Evolutionary conservation across 805 yeast species (phyloP).

Genomic region (Hanseniaspora mollemarum): DNA sequence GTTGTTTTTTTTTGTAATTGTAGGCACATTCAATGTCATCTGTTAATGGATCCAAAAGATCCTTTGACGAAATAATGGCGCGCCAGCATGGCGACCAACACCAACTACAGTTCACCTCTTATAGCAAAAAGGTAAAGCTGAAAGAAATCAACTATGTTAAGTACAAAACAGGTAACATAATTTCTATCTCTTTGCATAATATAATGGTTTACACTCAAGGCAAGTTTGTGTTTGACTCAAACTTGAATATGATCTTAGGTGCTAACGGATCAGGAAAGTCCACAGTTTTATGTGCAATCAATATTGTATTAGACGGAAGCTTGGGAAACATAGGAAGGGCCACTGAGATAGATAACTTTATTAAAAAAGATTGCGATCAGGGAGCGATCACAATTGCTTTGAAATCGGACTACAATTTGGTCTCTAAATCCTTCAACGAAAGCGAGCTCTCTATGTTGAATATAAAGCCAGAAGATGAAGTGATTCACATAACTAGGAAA

Average conservation of each 20-base stretch:
- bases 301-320: constrained; percentile 76
- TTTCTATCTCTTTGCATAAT: constrained; percentile 43
- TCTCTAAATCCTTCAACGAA: constrained; percentile 3
- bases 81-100: background rate
- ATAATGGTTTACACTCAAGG: constrained; percentile 32
- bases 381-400: constrained; percentile 43
- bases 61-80: background rate
- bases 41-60: background rate
- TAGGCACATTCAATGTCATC: background rate
- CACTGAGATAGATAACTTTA: constrained; percentile 50
- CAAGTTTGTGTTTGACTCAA: constrained; percentile 59
- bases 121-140: background rate
- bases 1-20: too few species aligned
- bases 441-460: constrained; percentile 5
- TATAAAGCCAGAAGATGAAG: constrained; percentile 23
- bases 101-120: background rate
- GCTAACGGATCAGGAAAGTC: constrained; percentile 96
- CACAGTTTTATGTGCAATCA: constrained; percentile 84
- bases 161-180: constrained; percentile 36
- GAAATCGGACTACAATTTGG: constrained; percentile 25
- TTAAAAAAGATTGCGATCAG: constrained; percentile 49
- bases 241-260: constrained; percentile 82
- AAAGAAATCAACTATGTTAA: background rate
- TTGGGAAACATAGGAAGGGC: constrained; percentile 62
- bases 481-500: constrained; percentile 31